phyloP scores from a whole-genome alignment of 768 basidiomycete genomes.

The Pleurotus tuber-regium region DNA sequence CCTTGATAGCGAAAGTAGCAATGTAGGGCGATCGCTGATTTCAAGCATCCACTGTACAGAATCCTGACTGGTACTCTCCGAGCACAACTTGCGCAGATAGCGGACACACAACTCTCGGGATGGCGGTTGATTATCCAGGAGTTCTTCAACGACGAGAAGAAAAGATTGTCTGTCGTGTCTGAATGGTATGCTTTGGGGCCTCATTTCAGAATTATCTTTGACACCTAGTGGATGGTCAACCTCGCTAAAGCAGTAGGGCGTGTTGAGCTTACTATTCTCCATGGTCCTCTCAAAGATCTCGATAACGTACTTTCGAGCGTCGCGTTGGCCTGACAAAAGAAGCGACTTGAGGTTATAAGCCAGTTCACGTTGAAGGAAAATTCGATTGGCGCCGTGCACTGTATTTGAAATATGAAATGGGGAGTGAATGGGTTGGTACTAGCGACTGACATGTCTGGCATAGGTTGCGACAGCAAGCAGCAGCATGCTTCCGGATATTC shows the following conservation, averaged over 20 bases:
- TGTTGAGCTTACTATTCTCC: neutral
- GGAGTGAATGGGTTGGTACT: neutral
- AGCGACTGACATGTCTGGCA: conserved; percentile 4
- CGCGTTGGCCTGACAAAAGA: neutral
- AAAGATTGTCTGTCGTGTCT: conserved; percentile 9
- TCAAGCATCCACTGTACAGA: conserved; percentile 5
- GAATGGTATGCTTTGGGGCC: neutral
- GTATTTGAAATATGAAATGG: neutral
- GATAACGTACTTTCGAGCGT: neutral
- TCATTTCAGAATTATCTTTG: neutral
- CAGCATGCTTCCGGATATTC: conserved; percentile 1
- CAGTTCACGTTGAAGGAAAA: conserved; percentile 1
- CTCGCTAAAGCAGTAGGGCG: no score
- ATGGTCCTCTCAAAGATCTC: neutral
- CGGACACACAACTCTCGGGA: neutral
- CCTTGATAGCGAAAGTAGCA: neutral
- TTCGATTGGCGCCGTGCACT: neutral
- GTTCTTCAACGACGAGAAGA: neutral
- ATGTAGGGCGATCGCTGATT: neutral
- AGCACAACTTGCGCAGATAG: conserved; percentile 5
- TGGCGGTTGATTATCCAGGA: neutral
- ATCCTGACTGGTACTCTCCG: neutral
- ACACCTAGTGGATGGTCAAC: no score
- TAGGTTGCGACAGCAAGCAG: conserved; percentile 8
- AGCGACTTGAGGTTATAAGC: neutral